Conservation (phyloP, 768 basidiomycete species). For the Amanita polypyramis region DNA sequence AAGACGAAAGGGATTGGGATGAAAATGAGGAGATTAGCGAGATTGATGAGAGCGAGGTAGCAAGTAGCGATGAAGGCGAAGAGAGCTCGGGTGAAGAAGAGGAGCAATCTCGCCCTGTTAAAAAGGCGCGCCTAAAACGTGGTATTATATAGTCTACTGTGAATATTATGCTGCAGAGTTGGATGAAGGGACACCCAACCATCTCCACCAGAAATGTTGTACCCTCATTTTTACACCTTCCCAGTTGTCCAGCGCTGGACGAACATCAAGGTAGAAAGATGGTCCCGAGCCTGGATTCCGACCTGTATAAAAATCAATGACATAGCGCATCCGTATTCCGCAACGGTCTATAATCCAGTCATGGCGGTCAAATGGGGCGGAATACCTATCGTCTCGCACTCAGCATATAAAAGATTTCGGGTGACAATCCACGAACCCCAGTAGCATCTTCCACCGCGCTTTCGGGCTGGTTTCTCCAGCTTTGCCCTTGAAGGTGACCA, state of each 20-base stretch:
- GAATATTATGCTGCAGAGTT: slow-evolving; percentile 12
- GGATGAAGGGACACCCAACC: slow-evolving; percentile 23
- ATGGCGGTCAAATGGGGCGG: slow-evolving; percentile 91
- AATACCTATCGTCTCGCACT: slow-evolving; percentile 47
- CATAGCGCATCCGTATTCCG: slow-evolving; percentile 80
- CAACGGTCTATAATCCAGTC: slow-evolving; percentile 97
- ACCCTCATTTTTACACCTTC: slow-evolving; percentile 84
- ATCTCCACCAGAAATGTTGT: slow-evolving; percentile 37
- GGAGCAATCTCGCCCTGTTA: slow-evolving; percentile 21
- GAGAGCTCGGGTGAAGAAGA: slow-evolving; percentile 50
- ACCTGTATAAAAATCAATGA: slow-evolving; percentile 98
- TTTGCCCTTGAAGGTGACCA: slow-evolving; percentile 86
- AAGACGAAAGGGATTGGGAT: slow-evolving; percentile 28
- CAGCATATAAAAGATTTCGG: slow-evolving; percentile 3
- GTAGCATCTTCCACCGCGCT: slow-evolving; percentile 70
- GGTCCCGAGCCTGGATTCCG: slow-evolving; percentile 33
- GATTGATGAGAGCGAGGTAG: slow-evolving; percentile 21
- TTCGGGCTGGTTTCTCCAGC: slow-evolving; percentile 73
- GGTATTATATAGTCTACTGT: too few species aligned
- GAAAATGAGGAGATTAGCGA: slow-evolving; percentile 32
- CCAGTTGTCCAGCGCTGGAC: slow-evolving; percentile 92
- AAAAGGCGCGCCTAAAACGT: slow-evolving; percentile 23
- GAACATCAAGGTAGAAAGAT: slow-evolving; percentile 89
- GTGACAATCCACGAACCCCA: slow-evolving; percentile 56
- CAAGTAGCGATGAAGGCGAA: slow-evolving; percentile 46